Conservation (phyloP, 345 rosid genomes). For the Garcia nutans region DNA sequence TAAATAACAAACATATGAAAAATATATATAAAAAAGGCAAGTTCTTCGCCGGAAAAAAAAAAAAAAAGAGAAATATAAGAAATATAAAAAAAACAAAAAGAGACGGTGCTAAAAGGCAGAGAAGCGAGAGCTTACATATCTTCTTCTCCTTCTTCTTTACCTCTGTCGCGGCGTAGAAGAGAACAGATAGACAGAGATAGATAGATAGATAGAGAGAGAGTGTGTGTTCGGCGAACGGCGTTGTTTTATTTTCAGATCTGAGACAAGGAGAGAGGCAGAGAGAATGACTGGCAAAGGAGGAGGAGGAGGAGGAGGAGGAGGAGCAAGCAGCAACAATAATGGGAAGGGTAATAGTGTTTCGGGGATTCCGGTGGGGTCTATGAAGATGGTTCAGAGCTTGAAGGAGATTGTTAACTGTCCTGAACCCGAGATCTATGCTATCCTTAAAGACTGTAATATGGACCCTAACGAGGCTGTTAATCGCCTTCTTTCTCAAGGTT, state of each 20-base stretch:
- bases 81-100: background rate
- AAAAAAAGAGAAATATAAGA: too few relatives aligned
- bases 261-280: slow-evolving; percentile 13
- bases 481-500: slow-evolving; percentile 96
- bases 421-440: slow-evolving; percentile 91
- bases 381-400: slow-evolving; percentile 87
- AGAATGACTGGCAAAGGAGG: slow-evolving; percentile 60
- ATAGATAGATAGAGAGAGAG: background rate
- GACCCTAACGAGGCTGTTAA: slow-evolving; percentile 98
- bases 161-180: slow-evolving; percentile 1
- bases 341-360: slow-evolving; percentile 59
- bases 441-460: slow-evolving; percentile 95
- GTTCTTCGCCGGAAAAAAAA: background rate
- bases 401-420: slow-evolving; percentile 95
- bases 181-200: too few relatives aligned
- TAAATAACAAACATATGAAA: too few relatives aligned
- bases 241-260: slow-evolving; percentile 27
- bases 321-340: slow-evolving; percentile 18
- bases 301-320: slow-evolving; percentile 64
- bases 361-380: slow-evolving; percentile 66
- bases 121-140: background rate
- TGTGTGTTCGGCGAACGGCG: background rate
- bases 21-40: too few relatives aligned
- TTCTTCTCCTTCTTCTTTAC: background rate
- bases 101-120: slow-evolving; percentile 22